Evolutionary conservation across 23 red algal species (phyloP).

Genomic region (Gracilaria gracilis): DNA sequence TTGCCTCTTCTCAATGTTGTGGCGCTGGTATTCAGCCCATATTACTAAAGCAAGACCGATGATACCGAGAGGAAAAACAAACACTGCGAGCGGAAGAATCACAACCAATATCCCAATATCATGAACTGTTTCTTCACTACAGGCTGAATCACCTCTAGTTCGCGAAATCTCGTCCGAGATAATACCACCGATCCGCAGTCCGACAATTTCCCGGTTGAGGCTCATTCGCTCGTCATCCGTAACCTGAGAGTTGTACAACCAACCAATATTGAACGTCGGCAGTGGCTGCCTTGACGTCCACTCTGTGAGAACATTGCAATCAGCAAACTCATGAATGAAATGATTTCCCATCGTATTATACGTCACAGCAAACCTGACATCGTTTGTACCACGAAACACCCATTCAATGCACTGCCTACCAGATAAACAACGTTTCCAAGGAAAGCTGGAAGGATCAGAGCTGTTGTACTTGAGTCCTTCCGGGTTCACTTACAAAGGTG

Average conservation of each 20-base stretch:
- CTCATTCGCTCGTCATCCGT: not conserved
- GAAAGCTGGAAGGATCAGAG: constrained; percentile 5
- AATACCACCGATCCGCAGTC: constrained; percentile 39
- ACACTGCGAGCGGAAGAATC: not conserved
- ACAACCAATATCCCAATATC: constrained; percentile 8
- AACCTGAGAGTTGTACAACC: constrained; percentile 32
- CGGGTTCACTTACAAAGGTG: constrained; percentile 19
- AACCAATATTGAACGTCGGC: constrained; percentile 44
- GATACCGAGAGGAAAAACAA: not conserved
- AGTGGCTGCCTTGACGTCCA: constrained; percentile 25
- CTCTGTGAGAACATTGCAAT: constrained; percentile 38
- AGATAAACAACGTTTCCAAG: constrained; percentile 41
- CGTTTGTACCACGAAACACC: constrained; percentile 22
- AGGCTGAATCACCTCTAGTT: constrained; percentile 1
- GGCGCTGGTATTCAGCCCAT: constrained; percentile 2
- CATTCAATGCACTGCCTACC: constrained; percentile 43
- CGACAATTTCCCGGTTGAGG: constrained; percentile 38
- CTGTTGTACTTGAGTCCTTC: constrained; percentile 4
- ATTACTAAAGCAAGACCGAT: not conserved
- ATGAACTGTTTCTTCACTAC: not conserved
- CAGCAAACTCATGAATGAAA: constrained; percentile 14
- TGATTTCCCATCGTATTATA: constrained; percentile 39
- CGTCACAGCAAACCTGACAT: constrained; percentile 45
- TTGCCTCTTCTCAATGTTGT: not conserved
- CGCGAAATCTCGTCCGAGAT: not conserved